These are phyloP conservation scores for Yamadazyma atlantica DNA, from an alignment of 1,139 yeast species.

Conservation along the genomic window DNA sequence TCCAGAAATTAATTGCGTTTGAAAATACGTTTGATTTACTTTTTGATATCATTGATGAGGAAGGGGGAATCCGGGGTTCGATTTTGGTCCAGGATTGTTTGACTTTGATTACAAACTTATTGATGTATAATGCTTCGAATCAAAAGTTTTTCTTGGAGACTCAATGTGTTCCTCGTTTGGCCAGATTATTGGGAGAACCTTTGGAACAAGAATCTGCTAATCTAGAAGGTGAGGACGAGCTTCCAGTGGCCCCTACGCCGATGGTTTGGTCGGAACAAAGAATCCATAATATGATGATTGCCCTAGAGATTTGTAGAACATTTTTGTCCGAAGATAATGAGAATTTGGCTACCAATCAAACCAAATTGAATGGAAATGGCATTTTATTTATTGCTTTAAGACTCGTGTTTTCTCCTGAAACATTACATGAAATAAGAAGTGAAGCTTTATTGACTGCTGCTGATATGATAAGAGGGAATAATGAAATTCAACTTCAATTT, in stretches of 20 bases:
- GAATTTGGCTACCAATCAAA: conserved; percentile 60
- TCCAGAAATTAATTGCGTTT: conserved; percentile 91
- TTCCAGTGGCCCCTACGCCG: conserved; percentile 23
- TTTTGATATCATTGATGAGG: conserved; percentile 75
- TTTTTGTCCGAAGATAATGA: conserved; percentile 78
- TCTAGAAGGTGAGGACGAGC: conserved; percentile 16
- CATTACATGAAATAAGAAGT: conserved; percentile 64
- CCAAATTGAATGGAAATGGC: conserved; percentile 58
- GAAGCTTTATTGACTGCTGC: conserved; percentile 73
- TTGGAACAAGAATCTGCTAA: conserved; percentile 26
- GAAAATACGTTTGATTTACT: conserved; percentile 87
- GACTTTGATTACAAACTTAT: conserved; percentile 66
- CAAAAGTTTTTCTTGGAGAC: conserved; percentile 89
- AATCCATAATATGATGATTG: conserved; percentile 59
- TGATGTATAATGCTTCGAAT: conserved; percentile 84
- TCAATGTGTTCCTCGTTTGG: conserved; percentile 67
- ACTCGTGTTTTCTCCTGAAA: conserved; percentile 62
- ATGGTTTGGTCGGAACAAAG: conserved; percentile 76
- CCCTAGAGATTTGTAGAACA: conserved; percentile 70
- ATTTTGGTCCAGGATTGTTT: conserved; percentile 88
- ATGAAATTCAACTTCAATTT: conserved; percentile 64
- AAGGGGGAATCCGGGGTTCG: conserved; percentile 92
- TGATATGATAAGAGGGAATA: conserved; percentile 67
- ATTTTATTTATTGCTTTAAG: conserved; percentile 64
- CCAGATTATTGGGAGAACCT: conserved; percentile 63